Percentiles rank a stretch among this genome's conserved stretches.
These are phyloP conservation scores for Babesia divergens DNA, from an alignment of 169 alveolate genomes.

Conservation along the genomic window DNA sequence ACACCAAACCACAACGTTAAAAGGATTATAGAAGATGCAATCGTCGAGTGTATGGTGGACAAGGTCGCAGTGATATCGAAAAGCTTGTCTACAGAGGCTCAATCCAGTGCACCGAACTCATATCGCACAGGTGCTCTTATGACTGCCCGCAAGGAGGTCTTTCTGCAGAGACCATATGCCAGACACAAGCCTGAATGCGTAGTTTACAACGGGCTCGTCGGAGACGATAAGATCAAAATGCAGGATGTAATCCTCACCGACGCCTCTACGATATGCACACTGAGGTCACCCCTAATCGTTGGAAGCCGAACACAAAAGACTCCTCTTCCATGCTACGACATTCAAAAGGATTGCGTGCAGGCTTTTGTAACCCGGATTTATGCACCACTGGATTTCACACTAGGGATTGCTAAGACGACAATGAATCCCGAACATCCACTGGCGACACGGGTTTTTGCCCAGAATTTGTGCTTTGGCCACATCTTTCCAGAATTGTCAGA, in stretches of 20 bases:
- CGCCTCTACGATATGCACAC: slow-evolving; percentile 11
- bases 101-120: not conserved
- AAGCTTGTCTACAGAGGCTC: not conserved
- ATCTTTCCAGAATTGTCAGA: slow-evolving; percentile 6
- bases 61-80: slow-evolving; percentile 39
- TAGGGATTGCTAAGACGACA: slow-evolving; percentile 7
- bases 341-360: slow-evolving; percentile 19
- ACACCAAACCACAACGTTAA: slow-evolving; percentile 1
- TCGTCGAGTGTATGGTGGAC: slow-evolving; percentile 53
- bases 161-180: slow-evolving; percentile 15
- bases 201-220: slow-evolving; percentile 44
- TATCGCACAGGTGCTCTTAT: slow-evolving; percentile 2
- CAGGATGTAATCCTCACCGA: slow-evolving; percentile 45
- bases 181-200: slow-evolving; percentile 57
- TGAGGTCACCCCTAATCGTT: slow-evolving; percentile 26
- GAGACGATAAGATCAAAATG: slow-evolving; percentile 48
- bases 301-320: not conserved
- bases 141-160: slow-evolving; percentile 6
- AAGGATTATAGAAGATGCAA: slow-evolving; percentile 11
- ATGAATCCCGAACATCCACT: slow-evolving; percentile 44
- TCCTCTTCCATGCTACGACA: slow-evolving; percentile 37
- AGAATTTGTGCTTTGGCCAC: slow-evolving; percentile 50
- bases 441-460: slow-evolving; percentile 48
- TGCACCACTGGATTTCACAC: slow-evolving; percentile 41
- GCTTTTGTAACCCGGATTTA: slow-evolving; percentile 26